These are phyloP conservation scores for Boletus speciosus DNA, from an alignment of 768 basidiomycete genomes.

Conservation along the genomic window DNA sequence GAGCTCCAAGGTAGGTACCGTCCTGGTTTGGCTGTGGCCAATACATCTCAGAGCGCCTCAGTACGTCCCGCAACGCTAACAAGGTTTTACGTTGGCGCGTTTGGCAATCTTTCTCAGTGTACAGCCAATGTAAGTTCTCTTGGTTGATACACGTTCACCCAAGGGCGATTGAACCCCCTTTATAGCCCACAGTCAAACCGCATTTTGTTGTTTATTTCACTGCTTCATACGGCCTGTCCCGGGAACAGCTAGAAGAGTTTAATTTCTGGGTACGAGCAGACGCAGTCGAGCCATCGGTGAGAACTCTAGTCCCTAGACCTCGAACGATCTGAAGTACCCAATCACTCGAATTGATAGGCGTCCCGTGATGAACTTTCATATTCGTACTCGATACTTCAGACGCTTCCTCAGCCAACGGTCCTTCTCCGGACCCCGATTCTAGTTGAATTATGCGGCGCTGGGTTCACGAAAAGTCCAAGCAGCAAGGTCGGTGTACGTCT, in stretches of 20 bases:
- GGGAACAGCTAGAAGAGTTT: conserved; percentile 64
- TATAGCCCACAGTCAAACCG: conserved; percentile 44
- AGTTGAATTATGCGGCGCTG: conserved; percentile 75
- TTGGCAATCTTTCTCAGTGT: conserved; percentile 48
- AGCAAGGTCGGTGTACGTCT: conserved; percentile 45
- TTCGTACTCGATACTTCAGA: conserved; percentile 47
- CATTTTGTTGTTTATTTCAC: conserved; percentile 75
- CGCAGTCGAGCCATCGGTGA: conserved; percentile 22
- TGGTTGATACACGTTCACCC: background rate
- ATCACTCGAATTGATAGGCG: background rate
- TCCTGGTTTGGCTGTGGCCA: background rate
- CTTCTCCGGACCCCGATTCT: conserved; percentile 62
- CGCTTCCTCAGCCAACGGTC: conserved; percentile 49
- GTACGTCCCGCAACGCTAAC: conserved; percentile 72
- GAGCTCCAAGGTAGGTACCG: conserved; percentile 61
- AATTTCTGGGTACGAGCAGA: conserved; percentile 57
- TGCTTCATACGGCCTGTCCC: conserved; percentile 67
- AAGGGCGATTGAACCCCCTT: background rate
- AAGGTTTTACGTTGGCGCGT: conserved; percentile 74
- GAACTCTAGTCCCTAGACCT: background rate
- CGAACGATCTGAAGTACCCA: background rate
- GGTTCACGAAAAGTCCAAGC: conserved; percentile 67
- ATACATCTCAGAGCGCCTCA: conserved; percentile 23
- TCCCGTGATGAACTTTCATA: conserved; percentile 43
- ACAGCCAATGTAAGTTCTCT: conserved; percentile 36